These are phyloP conservation scores for Lasiosphaeria miniovina DNA, from an alignment of 495 filamentous ascomycete genomes.

Conservation along the genomic window DNA sequence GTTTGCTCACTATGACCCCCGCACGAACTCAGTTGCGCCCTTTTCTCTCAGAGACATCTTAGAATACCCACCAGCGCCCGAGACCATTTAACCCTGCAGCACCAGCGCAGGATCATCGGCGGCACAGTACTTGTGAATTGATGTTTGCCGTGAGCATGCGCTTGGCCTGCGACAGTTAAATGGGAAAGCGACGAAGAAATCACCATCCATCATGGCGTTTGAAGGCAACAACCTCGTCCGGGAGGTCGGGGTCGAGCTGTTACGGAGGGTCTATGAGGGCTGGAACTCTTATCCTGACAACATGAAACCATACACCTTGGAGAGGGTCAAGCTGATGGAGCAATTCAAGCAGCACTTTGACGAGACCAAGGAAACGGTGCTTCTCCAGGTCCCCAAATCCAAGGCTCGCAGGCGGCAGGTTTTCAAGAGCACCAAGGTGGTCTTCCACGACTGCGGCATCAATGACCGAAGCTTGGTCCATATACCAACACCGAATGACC, in stretches of 20 bases:
- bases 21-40: not conserved
- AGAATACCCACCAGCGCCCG: not conserved
- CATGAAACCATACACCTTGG: not conserved
- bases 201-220: not conserved
- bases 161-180: too few species aligned
- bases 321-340: conserved; percentile 4
- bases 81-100: too few species aligned
- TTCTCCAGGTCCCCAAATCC: not conserved
- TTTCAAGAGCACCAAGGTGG: not conserved
- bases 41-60: not conserved
- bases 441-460: conserved; percentile 4
- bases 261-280: not conserved
- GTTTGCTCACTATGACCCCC: not conserved
- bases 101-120: too few species aligned
- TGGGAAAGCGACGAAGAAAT: too few species aligned
- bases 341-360: conserved; percentile 10
- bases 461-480: not conserved
- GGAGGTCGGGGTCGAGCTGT: not conserved
- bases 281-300: not conserved
- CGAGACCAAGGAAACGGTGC: conserved; percentile 3
- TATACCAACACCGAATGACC: not conserved
- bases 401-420: not conserved
- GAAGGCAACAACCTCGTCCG: not conserved
- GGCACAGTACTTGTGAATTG: too few species aligned
- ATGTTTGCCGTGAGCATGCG: too few species aligned